A percentile compares a stretch with the other conserved stretches of the same genome.
Evolutionary conservation across 192 early-diverging fungal species (phyloP).

Genomic region (Coemansia javaensis): DNA sequence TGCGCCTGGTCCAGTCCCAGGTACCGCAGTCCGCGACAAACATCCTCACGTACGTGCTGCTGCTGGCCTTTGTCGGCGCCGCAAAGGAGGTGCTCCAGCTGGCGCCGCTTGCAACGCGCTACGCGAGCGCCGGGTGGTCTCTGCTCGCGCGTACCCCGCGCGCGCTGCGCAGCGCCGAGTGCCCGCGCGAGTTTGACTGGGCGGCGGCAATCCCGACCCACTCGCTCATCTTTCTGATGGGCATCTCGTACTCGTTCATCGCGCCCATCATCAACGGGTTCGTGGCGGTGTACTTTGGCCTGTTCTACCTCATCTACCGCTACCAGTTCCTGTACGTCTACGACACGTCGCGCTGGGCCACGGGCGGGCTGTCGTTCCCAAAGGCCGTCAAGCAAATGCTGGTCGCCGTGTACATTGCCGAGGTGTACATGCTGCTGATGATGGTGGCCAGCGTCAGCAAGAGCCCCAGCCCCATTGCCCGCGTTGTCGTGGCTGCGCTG

Average conservation of each 20-base stretch:
- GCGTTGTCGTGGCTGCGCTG: conserved; percentile 44
- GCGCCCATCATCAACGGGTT: conserved; percentile 80
- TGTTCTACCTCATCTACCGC: conserved; percentile 69
- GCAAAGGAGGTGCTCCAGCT: conserved; percentile 66
- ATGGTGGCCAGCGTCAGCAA: conserved; percentile 49
- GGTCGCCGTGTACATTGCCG: conserved; percentile 66
- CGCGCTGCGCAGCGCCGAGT: conserved; percentile 51
- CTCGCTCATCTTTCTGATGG: conserved; percentile 64
- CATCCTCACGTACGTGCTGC: conserved; percentile 80
- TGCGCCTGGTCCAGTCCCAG: conserved; percentile 54
- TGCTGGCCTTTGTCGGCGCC: conserved; percentile 64
- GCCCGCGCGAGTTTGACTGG: conserved; percentile 53
- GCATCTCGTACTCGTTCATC: conserved; percentile 72
- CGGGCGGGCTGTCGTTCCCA: conserved; percentile 64
- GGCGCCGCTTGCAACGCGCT: conserved; percentile 59
- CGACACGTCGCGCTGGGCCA: conserved; percentile 47
- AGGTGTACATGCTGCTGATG: conserved; percentile 71
- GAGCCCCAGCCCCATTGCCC: conserved; percentile 38
- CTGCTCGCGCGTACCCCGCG: conserved; percentile 75
- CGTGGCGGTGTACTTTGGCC: conserved; percentile 64
- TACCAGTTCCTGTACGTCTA: conserved; percentile 83
- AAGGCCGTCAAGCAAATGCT: conserved; percentile 58
- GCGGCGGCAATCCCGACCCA: conserved; percentile 63
- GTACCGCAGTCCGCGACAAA: conserved; percentile 74
- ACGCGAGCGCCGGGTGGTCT: conserved; percentile 42